Percentiles rank a stretch among this genome's conserved stretches.
Evolutionary conservation across 2,329 filamentous ascomycete genomes (phyloP).

Genomic region (Thelonectria blattea): DNA sequence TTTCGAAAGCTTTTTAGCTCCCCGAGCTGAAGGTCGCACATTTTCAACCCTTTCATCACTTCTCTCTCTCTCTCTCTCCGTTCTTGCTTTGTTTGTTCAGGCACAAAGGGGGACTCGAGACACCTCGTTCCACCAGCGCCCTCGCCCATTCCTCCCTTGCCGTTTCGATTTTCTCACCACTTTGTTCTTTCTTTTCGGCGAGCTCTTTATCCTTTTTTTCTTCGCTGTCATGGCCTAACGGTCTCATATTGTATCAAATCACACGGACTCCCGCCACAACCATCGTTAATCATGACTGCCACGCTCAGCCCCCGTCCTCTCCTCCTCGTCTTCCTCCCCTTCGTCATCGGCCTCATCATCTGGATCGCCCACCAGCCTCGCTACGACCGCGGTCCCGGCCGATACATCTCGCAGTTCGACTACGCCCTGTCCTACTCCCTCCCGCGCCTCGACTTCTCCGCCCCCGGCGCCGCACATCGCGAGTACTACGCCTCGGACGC

Average conservation of each 20-base stretch:
- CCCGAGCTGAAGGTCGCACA: neutral
- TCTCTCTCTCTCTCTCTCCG: neutral
- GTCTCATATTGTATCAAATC: neutral
- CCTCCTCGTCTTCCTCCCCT: conserved; percentile 15
- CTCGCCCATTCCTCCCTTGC: neutral
- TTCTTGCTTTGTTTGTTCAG: neutral
- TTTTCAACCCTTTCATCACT: neutral
- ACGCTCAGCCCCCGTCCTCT: conserved; percentile 15
- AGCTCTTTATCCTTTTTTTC: neutral
- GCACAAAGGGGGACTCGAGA: conserved; percentile 4
- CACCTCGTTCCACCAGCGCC: neutral
- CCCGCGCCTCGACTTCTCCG: conserved; percentile 36
- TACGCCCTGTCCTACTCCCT: conserved; percentile 29
- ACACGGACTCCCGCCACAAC: neutral
- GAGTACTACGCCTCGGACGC: conserved; percentile 40
- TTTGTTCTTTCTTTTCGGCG: neutral
- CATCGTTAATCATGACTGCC: conserved; percentile 17
- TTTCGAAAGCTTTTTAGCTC: neutral
- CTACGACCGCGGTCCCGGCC: conserved; percentile 21
- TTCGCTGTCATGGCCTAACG: conserved; percentile 2
- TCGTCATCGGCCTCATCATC: conserved; percentile 16
- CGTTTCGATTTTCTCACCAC: neutral
- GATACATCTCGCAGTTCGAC: conserved; percentile 34
- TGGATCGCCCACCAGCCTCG: conserved; percentile 28
- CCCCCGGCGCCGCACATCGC: conserved; percentile 18